A percentile compares a stretch with the other conserved stretches of the same genome.
Evolutionary conservation across 2,329 filamentous ascomycete species (phyloP).

Genomic region (Tympanopsis confertula): DNA sequence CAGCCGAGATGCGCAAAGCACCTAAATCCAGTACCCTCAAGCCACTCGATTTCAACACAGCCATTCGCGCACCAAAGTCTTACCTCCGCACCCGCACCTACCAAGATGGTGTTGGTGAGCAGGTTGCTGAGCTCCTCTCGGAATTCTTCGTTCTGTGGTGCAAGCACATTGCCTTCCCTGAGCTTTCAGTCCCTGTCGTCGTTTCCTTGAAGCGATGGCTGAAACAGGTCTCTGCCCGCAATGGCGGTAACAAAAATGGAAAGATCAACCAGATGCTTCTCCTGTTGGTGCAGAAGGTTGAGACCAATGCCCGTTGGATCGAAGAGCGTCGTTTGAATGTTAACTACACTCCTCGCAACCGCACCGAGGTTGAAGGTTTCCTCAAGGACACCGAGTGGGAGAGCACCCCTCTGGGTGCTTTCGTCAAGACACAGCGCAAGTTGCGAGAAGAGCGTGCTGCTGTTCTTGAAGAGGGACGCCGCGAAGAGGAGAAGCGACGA

Average conservation of each 20-base stretch:
- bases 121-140: slow-evolving; percentile 74
- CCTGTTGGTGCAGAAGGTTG: slow-evolving; percentile 81
- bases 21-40: slow-evolving; percentile 78
- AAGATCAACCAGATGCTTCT: slow-evolving; percentile 69
- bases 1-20: slow-evolving; percentile 85
- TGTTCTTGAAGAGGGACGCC: slow-evolving; percentile 65
- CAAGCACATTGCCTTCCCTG: slow-evolving; percentile 88
- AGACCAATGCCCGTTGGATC: slow-evolving; percentile 77
- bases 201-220: slow-evolving; percentile 94
- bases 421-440: slow-evolving; percentile 76
- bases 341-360: slow-evolving; percentile 78
- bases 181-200: slow-evolving; percentile 75
- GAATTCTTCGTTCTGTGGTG: slow-evolving; percentile 92
- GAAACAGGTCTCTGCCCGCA: slow-evolving; percentile 52
- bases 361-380: slow-evolving; percentile 77
- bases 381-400: slow-evolving; percentile 77
- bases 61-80: slow-evolving; percentile 80
- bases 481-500: slow-evolving; percentile 61
- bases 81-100: slow-evolving; percentile 82
- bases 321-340: slow-evolving; percentile 75
- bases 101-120: slow-evolving; percentile 87
- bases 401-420: slow-evolving; percentile 83
- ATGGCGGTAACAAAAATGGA: slow-evolving; percentile 67
- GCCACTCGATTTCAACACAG: slow-evolving; percentile 71
- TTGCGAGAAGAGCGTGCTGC: slow-evolving; percentile 68